Conservation (phyloP, 352 stramenopile species). For the Phytophthora colocasiae region DNA sequence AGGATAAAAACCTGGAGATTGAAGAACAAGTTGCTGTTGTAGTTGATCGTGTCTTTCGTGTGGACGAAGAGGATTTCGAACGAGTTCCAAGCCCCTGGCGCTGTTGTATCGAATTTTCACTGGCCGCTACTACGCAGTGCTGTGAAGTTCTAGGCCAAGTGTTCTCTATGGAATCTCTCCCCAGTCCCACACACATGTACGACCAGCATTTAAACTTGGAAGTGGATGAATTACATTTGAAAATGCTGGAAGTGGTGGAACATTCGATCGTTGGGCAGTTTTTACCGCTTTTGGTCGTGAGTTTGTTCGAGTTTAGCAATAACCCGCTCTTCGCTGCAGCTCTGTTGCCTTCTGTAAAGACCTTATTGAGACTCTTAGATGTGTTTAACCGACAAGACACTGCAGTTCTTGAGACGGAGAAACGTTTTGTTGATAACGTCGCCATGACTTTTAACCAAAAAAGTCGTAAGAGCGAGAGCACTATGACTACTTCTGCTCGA, state of each 20-base stretch:
- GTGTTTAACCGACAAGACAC: constrained; percentile 42
- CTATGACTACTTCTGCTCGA: constrained; percentile 4
- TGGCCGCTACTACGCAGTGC: constrained; percentile 34
- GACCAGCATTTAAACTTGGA: neutral
- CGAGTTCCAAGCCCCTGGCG: constrained; percentile 47
- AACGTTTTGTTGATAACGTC: constrained; percentile 36
- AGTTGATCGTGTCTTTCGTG: constrained; percentile 45
- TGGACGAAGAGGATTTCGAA: constrained; percentile 36
- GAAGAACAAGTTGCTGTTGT: constrained; percentile 28
- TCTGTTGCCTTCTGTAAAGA: constrained; percentile 55
- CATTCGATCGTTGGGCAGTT: constrained; percentile 62
- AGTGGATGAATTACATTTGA: neutral
- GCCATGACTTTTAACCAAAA: constrained; percentile 2
- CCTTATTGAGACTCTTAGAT: constrained; percentile 58
- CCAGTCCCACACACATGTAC: constrained; percentile 38
- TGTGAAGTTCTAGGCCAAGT: constrained; percentile 45
- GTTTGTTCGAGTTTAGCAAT: constrained; percentile 69
- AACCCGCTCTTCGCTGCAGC: constrained; percentile 54
- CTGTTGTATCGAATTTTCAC: constrained; percentile 57
- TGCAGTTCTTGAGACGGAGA: constrained; percentile 27
- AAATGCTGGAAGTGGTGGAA: constrained; percentile 38
- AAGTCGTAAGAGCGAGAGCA: constrained; percentile 23
- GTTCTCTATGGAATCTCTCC: constrained; percentile 28
- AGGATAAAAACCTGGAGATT: constrained; percentile 2
- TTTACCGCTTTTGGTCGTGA: constrained; percentile 59